A percentile compares a stretch with the other conserved stretches of the same genome.
phyloP scores from a whole-genome alignment of 495 filamentous ascomycete species.

The Apodospora peruviana region DNA sequence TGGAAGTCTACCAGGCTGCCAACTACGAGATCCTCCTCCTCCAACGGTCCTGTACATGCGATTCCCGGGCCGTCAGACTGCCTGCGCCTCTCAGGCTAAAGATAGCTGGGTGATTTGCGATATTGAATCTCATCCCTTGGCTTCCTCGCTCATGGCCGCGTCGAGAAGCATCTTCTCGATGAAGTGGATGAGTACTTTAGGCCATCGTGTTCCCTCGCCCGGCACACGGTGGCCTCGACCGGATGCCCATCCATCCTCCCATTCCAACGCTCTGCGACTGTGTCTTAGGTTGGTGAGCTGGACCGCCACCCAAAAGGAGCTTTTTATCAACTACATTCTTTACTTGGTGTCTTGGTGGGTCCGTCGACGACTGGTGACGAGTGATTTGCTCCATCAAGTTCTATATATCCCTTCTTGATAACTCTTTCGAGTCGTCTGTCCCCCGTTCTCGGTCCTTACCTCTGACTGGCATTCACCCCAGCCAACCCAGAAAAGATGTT shows the following conservation, averaged over 20 bases:
- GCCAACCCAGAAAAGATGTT: slow-evolving; percentile 11
- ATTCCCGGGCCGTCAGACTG: slow-evolving; percentile 7
- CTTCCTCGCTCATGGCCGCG: background rate
- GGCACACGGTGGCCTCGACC: background rate
- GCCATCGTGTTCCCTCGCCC: background rate
- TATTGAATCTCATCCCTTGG: slow-evolving; percentile 1
- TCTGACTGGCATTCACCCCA: slow-evolving; percentile 1
- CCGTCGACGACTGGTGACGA: slow-evolving; percentile 1
- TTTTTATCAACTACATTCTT: slow-evolving; percentile 8
- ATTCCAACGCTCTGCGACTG: slow-evolving; percentile 19
- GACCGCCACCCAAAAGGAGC: slow-evolving; percentile 11
- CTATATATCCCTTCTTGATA: slow-evolving; percentile 6
- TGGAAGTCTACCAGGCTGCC: background rate
- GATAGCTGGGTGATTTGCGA: slow-evolving; percentile 3
- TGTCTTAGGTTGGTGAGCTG: slow-evolving; percentile 22
- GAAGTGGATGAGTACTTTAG: background rate
- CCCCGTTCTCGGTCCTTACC: slow-evolving; percentile 11
- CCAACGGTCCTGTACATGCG: background rate
- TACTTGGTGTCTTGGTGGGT: slow-evolving; percentile 3
- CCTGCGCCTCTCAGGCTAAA: slow-evolving; percentile 14
- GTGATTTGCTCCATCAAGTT: background rate
- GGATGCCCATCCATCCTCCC: slow-evolving; percentile 6
- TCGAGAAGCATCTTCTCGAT: slow-evolving; percentile 4
- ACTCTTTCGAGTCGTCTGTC: background rate
- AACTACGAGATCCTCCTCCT: background rate